Evolutionary conservation across 805 yeast species (phyloP), one percentile per base, ranked within the genome.

Genomic region (Ogataea paradorogensis): DNA sequence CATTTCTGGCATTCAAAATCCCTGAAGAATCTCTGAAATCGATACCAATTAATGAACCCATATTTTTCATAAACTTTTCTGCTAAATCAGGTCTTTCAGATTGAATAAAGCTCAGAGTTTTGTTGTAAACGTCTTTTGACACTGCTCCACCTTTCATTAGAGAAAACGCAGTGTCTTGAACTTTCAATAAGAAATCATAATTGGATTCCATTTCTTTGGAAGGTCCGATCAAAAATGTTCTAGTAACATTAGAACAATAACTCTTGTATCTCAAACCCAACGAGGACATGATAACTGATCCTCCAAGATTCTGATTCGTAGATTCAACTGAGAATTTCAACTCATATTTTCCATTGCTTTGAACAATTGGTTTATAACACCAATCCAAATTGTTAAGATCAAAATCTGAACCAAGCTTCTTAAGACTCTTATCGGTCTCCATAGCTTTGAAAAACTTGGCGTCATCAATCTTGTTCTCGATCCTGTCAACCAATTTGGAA

Each of bases 221-320:
- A 9, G 97, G 97, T 59, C 87, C 95, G 55, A 91, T 86, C 59
- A 91, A 70, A 53, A 86, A 91, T 1, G 96, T 85, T 62, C 98
- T 76, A 7, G 84, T 90, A 33, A 91, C 68, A 53, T 85, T 87
- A 6, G 96, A 84, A 61, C 96, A 87, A 64, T 91, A 91, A 32
- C 84, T 80, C 57, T 81, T 86, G 66, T 89, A 91, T 54, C 96
- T 77, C 46, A 91, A 71, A 38, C 96, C 96, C 46, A 93, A 66
- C 2, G 95, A 81, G 5, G 95, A 77, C 48, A 89, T 64, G 36
- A 91, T 89, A 25, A 85, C 88, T 16, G 95, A 91, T 11, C 76
- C 76, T 7, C 86, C 83, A 36, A 84, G 67, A 49, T 74, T 76
- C 31, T 77, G 76, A 44, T 78, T 74, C 37, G 78, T 76, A 1